Evolutionary conservation across 495 filamentous ascomycete species (phyloP).

Genomic region (Recurvomyces mirabilis): DNA sequence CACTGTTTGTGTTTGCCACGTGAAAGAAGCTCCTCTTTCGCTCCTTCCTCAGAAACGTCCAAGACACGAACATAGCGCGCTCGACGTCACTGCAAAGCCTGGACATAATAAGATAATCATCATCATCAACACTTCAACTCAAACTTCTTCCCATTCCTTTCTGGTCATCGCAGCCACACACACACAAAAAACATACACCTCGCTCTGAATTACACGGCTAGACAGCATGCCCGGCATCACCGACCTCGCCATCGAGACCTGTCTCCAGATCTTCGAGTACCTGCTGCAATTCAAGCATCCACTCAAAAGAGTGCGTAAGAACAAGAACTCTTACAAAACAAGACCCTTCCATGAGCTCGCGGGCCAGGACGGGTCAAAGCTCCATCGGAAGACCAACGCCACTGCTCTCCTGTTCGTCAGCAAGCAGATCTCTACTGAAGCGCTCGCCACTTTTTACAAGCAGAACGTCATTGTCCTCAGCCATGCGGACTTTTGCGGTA

Average conservation of each 20-base stretch:
- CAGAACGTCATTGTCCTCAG: neutral
- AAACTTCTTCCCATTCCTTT: neutral
- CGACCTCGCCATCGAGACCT: neutral
- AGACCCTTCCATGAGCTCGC: neutral
- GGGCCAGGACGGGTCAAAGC: neutral
- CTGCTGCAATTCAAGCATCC: neutral
- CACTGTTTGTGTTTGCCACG: too few species aligned
- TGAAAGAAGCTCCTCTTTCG: too few species aligned
- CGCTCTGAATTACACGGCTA: too few species aligned
- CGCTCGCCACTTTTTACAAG: neutral
- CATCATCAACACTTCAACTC: too few species aligned
- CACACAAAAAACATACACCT: too few species aligned
- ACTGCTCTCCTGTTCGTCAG: neutral
- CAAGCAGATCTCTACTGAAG: neutral
- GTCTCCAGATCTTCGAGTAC: conserved; percentile 2
- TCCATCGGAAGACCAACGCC: neutral
- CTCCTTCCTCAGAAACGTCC: too few species aligned
- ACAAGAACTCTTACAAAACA: neutral
- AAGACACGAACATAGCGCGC: too few species aligned
- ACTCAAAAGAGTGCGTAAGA: neutral
- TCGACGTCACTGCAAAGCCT: too few species aligned
- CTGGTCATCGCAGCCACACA: neutral
- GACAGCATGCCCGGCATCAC: neutral
- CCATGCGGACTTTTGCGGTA: neutral
- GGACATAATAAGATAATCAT: too few species aligned